A percentile compares a stretch with the other conserved stretches of the same genome.
Conservation (phyloP, 2,329 filamentous ascomycete genomes). For the Claviceps quebecensis region DNA sequence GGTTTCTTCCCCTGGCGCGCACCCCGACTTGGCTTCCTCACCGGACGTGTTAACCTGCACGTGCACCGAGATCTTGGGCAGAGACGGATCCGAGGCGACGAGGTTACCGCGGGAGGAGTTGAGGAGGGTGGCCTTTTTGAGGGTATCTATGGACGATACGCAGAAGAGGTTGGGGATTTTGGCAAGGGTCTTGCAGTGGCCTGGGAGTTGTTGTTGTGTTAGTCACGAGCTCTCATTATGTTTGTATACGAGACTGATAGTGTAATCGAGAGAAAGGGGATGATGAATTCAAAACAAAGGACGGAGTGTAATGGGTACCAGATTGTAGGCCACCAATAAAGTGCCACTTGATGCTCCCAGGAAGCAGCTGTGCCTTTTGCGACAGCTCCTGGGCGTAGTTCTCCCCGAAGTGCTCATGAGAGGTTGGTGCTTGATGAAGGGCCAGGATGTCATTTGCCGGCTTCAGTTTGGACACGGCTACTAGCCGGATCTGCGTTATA, state of each 20-base stretch:
- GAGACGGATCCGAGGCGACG: constrained; percentile 22
- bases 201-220: constrained; percentile 24
- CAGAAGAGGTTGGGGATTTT: constrained; percentile 81
- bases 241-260: background rate
- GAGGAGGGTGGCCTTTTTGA: constrained; percentile 75
- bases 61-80: constrained; percentile 52
- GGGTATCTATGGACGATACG: constrained; percentile 77
- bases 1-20: constrained; percentile 49
- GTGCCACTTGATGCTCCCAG: constrained; percentile 72
- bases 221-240: background rate
- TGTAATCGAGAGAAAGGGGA: background rate
- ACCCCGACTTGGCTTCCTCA: constrained; percentile 73
- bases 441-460: constrained; percentile 82
- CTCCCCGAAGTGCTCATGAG: constrained; percentile 77
- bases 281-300: background rate
- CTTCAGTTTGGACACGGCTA: constrained; percentile 94
- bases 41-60: constrained; percentile 94
- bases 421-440: constrained; percentile 48
- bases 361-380: constrained; percentile 72
- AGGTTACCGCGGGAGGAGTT: constrained; percentile 60
- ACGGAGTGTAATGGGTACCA: constrained; percentile 20
- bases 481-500: constrained; percentile 54
- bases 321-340: constrained; percentile 93
- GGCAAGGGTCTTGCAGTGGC: constrained; percentile 80
- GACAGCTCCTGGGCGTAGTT: constrained; percentile 88